phyloP scores from a whole-genome alignment of 331 rosid genomes.

The Phaseolus coccineus region DNA sequence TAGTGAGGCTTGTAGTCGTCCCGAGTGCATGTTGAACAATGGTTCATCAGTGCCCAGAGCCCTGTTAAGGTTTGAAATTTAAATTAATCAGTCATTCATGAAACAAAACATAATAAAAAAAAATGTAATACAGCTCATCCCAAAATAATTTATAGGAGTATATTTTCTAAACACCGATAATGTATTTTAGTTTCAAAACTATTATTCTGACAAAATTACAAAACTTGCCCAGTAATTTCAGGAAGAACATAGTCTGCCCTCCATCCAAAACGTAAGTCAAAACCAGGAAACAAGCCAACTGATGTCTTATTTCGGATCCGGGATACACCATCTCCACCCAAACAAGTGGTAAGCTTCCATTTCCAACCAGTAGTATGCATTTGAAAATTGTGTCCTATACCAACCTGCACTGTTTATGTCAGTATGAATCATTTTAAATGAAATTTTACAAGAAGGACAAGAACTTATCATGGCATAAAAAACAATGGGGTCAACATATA shows the following conservation, averaged over 20 bases:
- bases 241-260: slow-evolving; percentile 95
- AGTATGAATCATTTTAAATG: slow-evolving; percentile 26
- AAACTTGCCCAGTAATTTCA: slow-evolving; percentile 86
- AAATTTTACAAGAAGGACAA: slow-evolving; percentile 34
- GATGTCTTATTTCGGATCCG: slow-evolving; percentile 84
- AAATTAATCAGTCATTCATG: slow-evolving; percentile 32
- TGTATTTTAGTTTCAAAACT: slow-evolving; percentile 4
- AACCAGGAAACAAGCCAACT: slow-evolving; percentile 80
- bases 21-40: slow-evolving; percentile 88
- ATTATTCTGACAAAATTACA: slow-evolving; percentile 27
- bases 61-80: slow-evolving; percentile 54
- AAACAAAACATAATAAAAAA: background rate
- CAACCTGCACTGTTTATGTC: slow-evolving; percentile 67
- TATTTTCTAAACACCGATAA: background rate
- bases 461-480: slow-evolving; percentile 26
- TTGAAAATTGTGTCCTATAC: slow-evolving; percentile 87
- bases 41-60: slow-evolving; percentile 89
- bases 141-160: slow-evolving; percentile 15
- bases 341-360: slow-evolving; percentile 96
- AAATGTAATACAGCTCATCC: background rate
- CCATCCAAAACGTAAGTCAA: slow-evolving; percentile 95
- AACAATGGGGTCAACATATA: background rate
- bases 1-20: slow-evolving; percentile 81
- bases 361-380: slow-evolving; percentile 94
- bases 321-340: slow-evolving; percentile 94